These are phyloP conservation scores for Chaetoscypha palmicola DNA, from an alignment of 2,329 filamentous ascomycete genomes.

Conservation along the genomic window DNA sequence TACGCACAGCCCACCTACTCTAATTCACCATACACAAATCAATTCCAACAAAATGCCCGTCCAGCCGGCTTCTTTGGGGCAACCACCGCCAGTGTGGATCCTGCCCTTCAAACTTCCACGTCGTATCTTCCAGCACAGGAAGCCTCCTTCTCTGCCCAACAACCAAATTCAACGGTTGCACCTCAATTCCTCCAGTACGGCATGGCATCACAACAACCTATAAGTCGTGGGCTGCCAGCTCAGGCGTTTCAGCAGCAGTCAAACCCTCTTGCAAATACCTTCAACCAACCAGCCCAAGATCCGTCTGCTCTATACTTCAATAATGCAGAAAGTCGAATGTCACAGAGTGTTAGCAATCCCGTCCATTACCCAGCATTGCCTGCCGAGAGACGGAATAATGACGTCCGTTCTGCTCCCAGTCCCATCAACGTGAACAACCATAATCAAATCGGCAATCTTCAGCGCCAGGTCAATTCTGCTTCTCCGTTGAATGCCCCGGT, in stretches of 20 bases:
- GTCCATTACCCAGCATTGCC: constrained; percentile 15
- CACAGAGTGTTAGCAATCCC: constrained; percentile 13
- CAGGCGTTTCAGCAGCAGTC: constrained; percentile 17
- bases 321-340: constrained; percentile 9
- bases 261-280: constrained; percentile 14
- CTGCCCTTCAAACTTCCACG: constrained; percentile 22
- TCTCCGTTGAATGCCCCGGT: background rate
- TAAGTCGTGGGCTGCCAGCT: constrained; percentile 17
- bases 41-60: constrained; percentile 25
- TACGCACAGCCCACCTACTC: constrained; percentile 14
- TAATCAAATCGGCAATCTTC: constrained; percentile 7
- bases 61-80: constrained; percentile 23
- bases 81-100: constrained; percentile 22
- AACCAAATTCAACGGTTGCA: constrained; percentile 23
- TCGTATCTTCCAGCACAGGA: constrained; percentile 19
- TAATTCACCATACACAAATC: constrained; percentile 26
- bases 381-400: constrained; percentile 6
- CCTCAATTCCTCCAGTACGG: constrained; percentile 28
- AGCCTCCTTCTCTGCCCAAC: constrained; percentile 24
- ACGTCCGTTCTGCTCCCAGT: constrained; percentile 4
- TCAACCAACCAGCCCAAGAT: constrained; percentile 17
- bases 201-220: constrained; percentile 15
- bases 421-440: constrained; percentile 5
- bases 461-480: constrained; percentile 3
- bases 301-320: constrained; percentile 11